These are phyloP conservation scores for Ophiocordyceps camponoti-floridani DNA, from an alignment of 2,329 filamentous ascomycete genomes.

Conservation along the genomic window DNA sequence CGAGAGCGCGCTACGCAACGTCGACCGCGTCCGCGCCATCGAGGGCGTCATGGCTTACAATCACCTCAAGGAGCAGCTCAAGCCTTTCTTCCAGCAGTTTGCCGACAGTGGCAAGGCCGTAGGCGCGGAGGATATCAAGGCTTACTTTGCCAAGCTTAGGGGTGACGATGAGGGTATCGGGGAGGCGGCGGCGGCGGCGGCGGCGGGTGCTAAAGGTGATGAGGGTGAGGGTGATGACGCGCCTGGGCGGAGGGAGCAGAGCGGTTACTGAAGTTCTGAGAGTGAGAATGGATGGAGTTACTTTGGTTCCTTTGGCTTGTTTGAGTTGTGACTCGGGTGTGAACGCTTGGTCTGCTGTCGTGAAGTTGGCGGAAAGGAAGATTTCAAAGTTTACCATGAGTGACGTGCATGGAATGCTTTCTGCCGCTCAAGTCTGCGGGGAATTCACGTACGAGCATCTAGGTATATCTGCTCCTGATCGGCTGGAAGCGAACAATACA, in stretches of 20 bases:
- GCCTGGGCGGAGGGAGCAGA: conserved; percentile 29
- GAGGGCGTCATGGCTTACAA: conserved; percentile 98
- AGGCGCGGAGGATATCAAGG: conserved; percentile 88
- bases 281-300: not conserved
- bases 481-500: not conserved
- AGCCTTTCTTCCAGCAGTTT: conserved; percentile 83
- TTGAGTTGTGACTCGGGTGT: not conserved
- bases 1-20: conserved; percentile 77
- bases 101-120: conserved; percentile 80
- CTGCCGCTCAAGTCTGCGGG: not conserved
- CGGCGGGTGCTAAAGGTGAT: conserved; percentile 13
- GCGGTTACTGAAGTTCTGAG: conserved; percentile 23
- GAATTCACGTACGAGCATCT: too few species aligned
- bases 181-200: conserved; percentile 36
- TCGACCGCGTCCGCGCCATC: conserved; percentile 85
- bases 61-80: conserved; percentile 88
- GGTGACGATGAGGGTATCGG: conserved; percentile 66
- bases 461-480: not conserved
- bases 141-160: conserved; percentile 83
- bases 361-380: not conserved
- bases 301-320: not conserved
- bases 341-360: not conserved
- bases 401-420: not conserved
- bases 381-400: not conserved
- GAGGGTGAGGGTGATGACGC: conserved; percentile 11